Evolutionary conservation across 2,329 filamentous ascomycete species (phyloP), one percentile per base, ranked within the genome.

Genomic region (Pseudogymnoascus sp.): DNA sequence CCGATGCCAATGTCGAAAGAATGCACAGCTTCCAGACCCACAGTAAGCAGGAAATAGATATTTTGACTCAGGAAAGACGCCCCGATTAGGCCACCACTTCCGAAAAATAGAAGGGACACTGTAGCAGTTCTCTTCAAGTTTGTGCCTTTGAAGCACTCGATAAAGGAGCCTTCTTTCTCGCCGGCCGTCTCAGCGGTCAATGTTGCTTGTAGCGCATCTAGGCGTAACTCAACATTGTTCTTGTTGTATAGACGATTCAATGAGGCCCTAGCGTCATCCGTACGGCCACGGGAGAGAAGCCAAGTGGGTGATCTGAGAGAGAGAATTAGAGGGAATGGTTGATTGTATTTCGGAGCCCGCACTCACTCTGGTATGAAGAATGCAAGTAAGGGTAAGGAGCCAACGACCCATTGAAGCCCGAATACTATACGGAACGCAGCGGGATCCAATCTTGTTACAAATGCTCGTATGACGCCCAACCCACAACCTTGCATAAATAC

Each of bases 41-140:
- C 67, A 14, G 66, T 64, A 50, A 67, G 64, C 12, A 67, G 61
- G 61, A 68, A 68, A 63, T 68, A 68, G 31, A 67, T 68, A n/a
- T 63, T 38, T 59, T 68, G 67, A 3, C 66, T 62, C 10, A 67
- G 62, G 47, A 69, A 66, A 4, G 63, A 64, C 31, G 64, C 66
- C 8, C 66, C 66, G 6, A 63, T 62, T 10, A 65, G 47, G 38
- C 64, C 64, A 2, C 71, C 66, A 14, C 42, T 47, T 4, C 74
- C 67, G 3, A 70, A 66, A 62, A 73, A 73, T 0, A 73, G 68
- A 50, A 73, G 73, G 63, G 74, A 69, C 16, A 75, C 72, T 50
- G 76, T 76, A 12, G 75, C 66, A 0, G 75, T 76, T 18, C 75
- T 70, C 61, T 72, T 72, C 25, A 71, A 66, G 64, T 77, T 72